Conservation (phyloP, 148 eudicot species). For the Polygonum aviculare region DNA sequence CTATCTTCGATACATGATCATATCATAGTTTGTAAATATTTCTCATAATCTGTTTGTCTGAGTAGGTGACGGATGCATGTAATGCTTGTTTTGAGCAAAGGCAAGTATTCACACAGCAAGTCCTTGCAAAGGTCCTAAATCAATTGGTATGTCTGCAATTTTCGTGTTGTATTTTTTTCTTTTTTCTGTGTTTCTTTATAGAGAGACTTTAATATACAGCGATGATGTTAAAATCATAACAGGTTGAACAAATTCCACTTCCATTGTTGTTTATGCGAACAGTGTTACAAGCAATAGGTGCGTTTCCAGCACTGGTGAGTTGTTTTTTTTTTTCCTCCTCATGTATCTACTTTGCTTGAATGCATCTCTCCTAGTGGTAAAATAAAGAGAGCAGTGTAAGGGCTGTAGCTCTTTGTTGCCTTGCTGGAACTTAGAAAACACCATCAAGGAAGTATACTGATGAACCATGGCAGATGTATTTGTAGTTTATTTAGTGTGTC, state of each 20-base stretch:
- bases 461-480: neutral
- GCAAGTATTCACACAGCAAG: conserved; percentile 85
- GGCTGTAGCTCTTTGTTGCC: neutral
- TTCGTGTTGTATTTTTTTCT: neutral
- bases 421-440: neutral
- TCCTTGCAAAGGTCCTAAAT: conserved; percentile 85
- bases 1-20: neutral
- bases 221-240: conserved; percentile 14
- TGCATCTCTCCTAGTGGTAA: neutral
- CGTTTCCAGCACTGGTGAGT: conserved; percentile 90
- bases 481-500: neutral
- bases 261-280: conserved; percentile 94
- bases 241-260: conserved; percentile 99
- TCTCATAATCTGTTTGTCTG: neutral
- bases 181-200: neutral
- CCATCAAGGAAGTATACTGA: neutral
- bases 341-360: neutral
- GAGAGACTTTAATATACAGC: neutral
- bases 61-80: conserved; percentile 95
- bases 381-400: neutral
- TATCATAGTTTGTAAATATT: neutral
- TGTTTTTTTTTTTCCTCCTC: neutral
- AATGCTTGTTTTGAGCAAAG: conserved; percentile 91
- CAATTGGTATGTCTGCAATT: conserved; percentile 57
- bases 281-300: conserved; percentile 88